A percentile compares a stretch with the other conserved stretches of the same genome.
Evolutionary conservation across 176 grass and related monocot species (phyloP).

Genomic region (Otatea glauca): DNA sequence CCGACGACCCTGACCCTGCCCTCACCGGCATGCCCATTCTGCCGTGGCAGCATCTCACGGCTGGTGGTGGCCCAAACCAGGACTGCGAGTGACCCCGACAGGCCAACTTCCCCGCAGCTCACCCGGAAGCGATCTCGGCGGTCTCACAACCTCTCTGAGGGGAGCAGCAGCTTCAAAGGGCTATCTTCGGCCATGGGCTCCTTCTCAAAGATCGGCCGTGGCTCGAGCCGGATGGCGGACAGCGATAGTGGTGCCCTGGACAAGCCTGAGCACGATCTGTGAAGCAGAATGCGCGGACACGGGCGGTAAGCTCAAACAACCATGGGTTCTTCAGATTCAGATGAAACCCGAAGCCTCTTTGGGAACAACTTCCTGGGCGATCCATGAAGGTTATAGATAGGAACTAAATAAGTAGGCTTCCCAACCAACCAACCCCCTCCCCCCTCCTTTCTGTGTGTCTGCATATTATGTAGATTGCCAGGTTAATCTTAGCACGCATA

Average conservation of each 20-base stretch:
- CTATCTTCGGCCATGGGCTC: constrained; percentile 62
- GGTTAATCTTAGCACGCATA: neutral
- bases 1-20: constrained; percentile 47
- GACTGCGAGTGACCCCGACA: constrained; percentile 31
- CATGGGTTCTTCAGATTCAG: neutral
- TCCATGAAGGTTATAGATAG: constrained; percentile 38
- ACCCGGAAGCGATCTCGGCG: constrained; percentile 52
- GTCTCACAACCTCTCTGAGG: constrained; percentile 62
- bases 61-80: constrained; percentile 63
- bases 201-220: constrained; percentile 67
- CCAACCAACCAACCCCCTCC: too few relatives aligned
- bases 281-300: neutral
- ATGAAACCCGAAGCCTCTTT: constrained; percentile 2
- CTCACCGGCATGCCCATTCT: constrained; percentile 84
- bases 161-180: constrained; percentile 85
- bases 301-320: neutral
- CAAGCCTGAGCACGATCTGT: constrained; percentile 61
- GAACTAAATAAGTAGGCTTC: constrained; percentile 43
- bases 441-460: neutral
- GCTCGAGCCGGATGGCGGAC: constrained; percentile 45
- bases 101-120: constrained; percentile 44
- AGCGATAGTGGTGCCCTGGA: neutral
- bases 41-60: constrained; percentile 74
- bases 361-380: constrained; percentile 2
- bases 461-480: constrained; percentile 9